Evolutionary conservation across 805 yeast species (phyloP), one percentile per base, ranked within the genome.

Genomic region (Candida adriatica): DNA sequence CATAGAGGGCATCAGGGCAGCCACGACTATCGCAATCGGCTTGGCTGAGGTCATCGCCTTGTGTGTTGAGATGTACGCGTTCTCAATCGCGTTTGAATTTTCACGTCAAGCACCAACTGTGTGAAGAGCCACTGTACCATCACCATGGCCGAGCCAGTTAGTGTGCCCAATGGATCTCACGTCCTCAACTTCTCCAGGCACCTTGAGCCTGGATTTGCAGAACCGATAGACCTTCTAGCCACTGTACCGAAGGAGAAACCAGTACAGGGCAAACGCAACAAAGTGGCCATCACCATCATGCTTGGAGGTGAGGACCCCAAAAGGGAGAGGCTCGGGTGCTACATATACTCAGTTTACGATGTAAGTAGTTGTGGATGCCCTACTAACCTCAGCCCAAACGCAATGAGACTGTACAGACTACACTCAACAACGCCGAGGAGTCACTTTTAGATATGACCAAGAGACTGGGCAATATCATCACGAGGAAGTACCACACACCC

Each of bases 1-100:
- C 44, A 75, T 62, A 2, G 66, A 68, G 2, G 96, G 95, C 40
- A 75, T 54, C 22, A 92, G 58, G 0, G 94, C 92, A 0, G 98
- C 98, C 18, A 92, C 94, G 6, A 92, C 73, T 22, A 85, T 62
- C 4, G 83, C n/a, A n/a, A n/a, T n/a, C n/a, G n/a, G n/a, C n/a
- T n/a, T n/a, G n/a, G n/a, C n/a, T n/a, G n/a, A n/a, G n/a, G n/a
- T n/a, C n/a, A n/a, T n/a, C n/a, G n/a, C n/a, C n/a, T n/a, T n/a
- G n/a, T n/a, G n/a, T n/a, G n/a, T n/a, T n/a, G n/a, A n/a, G n/a
- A n/a, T n/a, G n/a, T n/a, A n/a, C n/a, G n/a, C n/a, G n/a, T n/a
- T n/a, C n/a, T n/a, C n/a, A n/a, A n/a, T n/a, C n/a, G n/a, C n/a
- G n/a, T n/a, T n/a, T n/a, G n/a, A n/a, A n/a, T n/a, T n/a, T n/a